Conservation (phyloP, 2,329 filamentous ascomycete species). For the Plectosphaerella plurivora region DNA sequence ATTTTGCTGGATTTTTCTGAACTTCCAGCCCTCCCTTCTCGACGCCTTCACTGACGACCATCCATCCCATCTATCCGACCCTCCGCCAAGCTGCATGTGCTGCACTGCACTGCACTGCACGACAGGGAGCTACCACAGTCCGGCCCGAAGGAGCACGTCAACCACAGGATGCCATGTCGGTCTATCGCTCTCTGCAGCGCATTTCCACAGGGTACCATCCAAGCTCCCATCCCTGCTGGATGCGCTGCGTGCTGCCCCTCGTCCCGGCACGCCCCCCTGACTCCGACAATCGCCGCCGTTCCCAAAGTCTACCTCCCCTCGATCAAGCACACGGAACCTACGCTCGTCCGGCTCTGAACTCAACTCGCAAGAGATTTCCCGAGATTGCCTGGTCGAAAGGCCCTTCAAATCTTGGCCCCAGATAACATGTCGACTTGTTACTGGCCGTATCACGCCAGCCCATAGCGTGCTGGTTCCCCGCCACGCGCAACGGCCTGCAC, state of each 20-base stretch:
- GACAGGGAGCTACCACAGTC: background rate
- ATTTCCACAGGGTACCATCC: background rate
- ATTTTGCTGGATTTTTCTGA: background rate
- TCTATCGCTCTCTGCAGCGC: background rate
- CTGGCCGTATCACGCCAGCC: conserved; percentile 19
- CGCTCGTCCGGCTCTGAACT: background rate
- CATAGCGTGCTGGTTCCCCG: conserved; percentile 5
- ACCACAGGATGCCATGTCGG: background rate
- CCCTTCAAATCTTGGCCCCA: conserved; percentile 9
- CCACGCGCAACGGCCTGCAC: conserved; percentile 8
- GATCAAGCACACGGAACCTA: background rate
- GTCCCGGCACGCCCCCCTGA: background rate
- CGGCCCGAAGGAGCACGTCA: background rate
- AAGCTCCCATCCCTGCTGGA: background rate
- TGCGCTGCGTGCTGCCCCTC: background rate
- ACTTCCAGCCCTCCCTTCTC: background rate
- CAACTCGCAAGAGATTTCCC: conserved; percentile 28
- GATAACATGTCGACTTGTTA: conserved; percentile 33
- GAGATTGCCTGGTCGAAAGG: conserved; percentile 21
- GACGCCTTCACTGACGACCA: background rate
- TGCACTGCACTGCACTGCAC: background rate
- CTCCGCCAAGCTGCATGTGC: background rate
- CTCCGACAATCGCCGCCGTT: background rate
- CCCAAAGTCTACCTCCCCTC: background rate
- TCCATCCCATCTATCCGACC: background rate